Evolutionary conservation across 257 asterid genomes (phyloP).

Genomic region (Misopates orontium): DNA sequence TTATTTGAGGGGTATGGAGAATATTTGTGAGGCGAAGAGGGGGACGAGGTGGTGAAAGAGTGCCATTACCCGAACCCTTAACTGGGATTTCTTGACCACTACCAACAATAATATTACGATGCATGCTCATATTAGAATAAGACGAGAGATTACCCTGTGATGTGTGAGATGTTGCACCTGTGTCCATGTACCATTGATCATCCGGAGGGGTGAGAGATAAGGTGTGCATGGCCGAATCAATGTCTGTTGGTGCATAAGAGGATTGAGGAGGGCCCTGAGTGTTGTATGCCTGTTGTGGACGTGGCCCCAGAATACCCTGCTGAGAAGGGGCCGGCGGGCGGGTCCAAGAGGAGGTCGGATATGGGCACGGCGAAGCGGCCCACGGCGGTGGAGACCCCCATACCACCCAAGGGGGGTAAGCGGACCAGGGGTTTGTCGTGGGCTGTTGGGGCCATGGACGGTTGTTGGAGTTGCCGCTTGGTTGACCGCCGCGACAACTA

Average conservation of each 20-base stretch:
- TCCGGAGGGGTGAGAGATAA: not conserved
- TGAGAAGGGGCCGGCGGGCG: not conserved
- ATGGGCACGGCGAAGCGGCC: too few relatives aligned
- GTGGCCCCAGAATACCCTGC: constrained; percentile 18
- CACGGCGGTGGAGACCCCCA: too few relatives aligned
- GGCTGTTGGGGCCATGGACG: not conserved
- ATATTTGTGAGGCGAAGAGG: not conserved
- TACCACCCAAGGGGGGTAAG: too few relatives aligned
- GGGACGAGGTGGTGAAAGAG: not conserved
- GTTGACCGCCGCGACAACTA: not conserved
- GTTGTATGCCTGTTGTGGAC: not conserved
- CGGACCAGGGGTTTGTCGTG: too few relatives aligned
- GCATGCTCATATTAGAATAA: not conserved
- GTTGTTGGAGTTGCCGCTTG: too few relatives aligned
- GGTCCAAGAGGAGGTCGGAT: too few relatives aligned
- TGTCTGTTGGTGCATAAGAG: not conserved
- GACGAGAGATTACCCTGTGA: not conserved
- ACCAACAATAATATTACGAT: too few relatives aligned
- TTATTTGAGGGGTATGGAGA: not conserved
- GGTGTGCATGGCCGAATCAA: not conserved
- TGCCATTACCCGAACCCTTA: not conserved
- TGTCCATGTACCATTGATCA: constrained; percentile 4
- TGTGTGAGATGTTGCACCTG: constrained; percentile 21
- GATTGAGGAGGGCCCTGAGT: not conserved
- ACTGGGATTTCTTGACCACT: not conserved